Conservation (phyloP, 2,329 filamentous ascomycete species). For the Alternaria incomplexa region DNA sequence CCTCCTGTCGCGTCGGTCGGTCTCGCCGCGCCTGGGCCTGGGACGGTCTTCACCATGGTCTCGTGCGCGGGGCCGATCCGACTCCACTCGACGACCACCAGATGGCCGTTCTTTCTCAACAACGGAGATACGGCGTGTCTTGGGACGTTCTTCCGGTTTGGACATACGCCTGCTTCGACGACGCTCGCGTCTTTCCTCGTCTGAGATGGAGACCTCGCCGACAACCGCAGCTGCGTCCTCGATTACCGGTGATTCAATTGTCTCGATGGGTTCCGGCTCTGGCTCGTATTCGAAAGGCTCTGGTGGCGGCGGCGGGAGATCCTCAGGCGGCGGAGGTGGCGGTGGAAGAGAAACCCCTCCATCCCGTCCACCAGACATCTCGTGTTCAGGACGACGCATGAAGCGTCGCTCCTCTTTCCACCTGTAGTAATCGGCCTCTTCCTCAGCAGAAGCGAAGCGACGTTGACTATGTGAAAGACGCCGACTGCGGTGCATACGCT, state of each 20-base stretch:
- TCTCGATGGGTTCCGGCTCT: slow-evolving; percentile 16
- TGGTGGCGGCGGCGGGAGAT: slow-evolving; percentile 24
- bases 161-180: slow-evolving; percentile 33
- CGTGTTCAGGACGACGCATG: slow-evolving; percentile 30
- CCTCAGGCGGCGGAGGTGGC: slow-evolving; percentile 18
- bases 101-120: slow-evolving; percentile 39
- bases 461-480: slow-evolving; percentile 36
- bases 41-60: slow-evolving; percentile 31
- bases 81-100: slow-evolving; percentile 32
- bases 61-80: slow-evolving; percentile 34
- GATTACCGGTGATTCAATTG: slow-evolving; percentile 19
- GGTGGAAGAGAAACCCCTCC: slow-evolving; percentile 28
- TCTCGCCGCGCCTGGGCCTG: slow-evolving; percentile 33
- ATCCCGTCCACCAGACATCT: slow-evolving; percentile 37
- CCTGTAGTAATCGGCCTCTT: slow-evolving; percentile 42
- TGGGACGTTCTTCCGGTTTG: slow-evolving; percentile 36
- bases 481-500: slow-evolving; percentile 40
- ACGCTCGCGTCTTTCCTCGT: slow-evolving; percentile 35
- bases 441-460: slow-evolving; percentile 35
- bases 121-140: slow-evolving; percentile 39
- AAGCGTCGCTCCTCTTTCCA: slow-evolving; percentile 40
- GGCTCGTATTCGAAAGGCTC: slow-evolving; percentile 28
- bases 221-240: slow-evolving; percentile 37
- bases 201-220: slow-evolving; percentile 35
- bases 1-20: slow-evolving; percentile 25